Percentiles rank a stretch among this genome's conserved stretches.
phyloP scores from a whole-genome alignment of 2,329 filamentous ascomycete genomes.

The Trichoderma arundinaceum region DNA sequence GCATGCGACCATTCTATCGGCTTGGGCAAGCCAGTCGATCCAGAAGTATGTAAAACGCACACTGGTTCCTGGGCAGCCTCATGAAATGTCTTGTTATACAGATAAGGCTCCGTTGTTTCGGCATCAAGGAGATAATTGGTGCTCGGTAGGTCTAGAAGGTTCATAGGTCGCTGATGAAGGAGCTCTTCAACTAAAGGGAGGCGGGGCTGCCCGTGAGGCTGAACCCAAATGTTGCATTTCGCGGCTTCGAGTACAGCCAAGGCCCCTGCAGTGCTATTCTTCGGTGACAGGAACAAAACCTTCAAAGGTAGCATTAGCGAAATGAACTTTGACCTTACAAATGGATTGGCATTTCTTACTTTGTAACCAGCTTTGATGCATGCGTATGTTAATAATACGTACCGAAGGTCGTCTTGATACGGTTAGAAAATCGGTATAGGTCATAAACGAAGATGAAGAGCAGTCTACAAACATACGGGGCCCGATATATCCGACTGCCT shows the following conservation, averaged over 20 bases:
- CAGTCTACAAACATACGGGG: constrained; percentile 39
- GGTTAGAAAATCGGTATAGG: not conserved
- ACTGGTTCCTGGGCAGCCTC: constrained; percentile 45
- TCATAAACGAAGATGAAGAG: not conserved
- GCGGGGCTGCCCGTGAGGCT: constrained; percentile 32
- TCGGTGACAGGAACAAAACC: constrained; percentile 34
- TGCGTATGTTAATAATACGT: constrained; percentile 41
- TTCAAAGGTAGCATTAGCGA: not conserved
- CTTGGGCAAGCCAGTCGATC: constrained; percentile 51
- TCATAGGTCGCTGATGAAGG: not conserved
- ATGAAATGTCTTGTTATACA: constrained; percentile 43
- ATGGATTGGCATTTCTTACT: constrained; percentile 35
- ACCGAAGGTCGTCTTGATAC: constrained; percentile 41
- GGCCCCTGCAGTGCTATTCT: constrained; percentile 44
- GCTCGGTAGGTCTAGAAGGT: not conserved
- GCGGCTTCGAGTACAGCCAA: constrained; percentile 42
- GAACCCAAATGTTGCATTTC: constrained; percentile 43
- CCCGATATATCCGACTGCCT: constrained; percentile 42
- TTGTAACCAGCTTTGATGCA: constrained; percentile 44
- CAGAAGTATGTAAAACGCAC: constrained; percentile 50
- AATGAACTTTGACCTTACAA: not conserved
- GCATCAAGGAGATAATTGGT: constrained; percentile 13
- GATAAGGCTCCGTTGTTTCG: constrained; percentile 34
- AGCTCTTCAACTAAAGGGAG: not conserved
- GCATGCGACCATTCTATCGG: constrained; percentile 46